phyloP scores from a whole-genome alignment of 2,329 filamentous ascomycete species.

The Pseudocercospora fijiensis region DNA sequence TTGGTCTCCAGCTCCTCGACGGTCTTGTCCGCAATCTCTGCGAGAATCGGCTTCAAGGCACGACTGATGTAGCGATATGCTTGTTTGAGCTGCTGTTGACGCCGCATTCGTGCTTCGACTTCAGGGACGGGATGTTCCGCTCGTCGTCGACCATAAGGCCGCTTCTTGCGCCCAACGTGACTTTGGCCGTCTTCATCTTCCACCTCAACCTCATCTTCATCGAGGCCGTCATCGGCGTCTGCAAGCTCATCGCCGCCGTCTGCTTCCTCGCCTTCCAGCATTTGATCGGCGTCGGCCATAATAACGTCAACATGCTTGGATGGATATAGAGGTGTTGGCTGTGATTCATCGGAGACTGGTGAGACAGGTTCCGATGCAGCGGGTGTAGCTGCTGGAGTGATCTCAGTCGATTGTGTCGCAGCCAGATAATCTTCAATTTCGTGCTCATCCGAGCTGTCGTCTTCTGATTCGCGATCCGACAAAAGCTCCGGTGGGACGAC shows the following conservation, averaged over 20 bases:
- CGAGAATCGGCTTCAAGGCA: constrained; percentile 62
- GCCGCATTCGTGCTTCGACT: constrained; percentile 51
- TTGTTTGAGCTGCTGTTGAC: constrained; percentile 66
- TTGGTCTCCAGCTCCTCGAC: constrained; percentile 59
- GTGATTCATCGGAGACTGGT: constrained; percentile 25
- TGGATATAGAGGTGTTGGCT: constrained; percentile 16
- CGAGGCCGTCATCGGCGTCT: constrained; percentile 23
- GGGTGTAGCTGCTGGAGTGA: constrained; percentile 27
- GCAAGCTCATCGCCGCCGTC: background rate
- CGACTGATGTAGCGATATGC: constrained; percentile 63
- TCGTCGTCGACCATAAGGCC: constrained; percentile 43
- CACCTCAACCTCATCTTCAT: constrained; percentile 28
- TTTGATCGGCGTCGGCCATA: constrained; percentile 17
- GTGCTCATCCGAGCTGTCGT: constrained; percentile 27
- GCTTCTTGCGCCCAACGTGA: constrained; percentile 22
- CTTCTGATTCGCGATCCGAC: constrained; percentile 18
- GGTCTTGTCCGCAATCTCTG: constrained; percentile 63
- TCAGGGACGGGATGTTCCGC: constrained; percentile 49
- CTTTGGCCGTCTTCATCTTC: constrained; percentile 29
- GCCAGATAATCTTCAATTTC: constrained; percentile 15
- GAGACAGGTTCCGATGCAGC: constrained; percentile 25
- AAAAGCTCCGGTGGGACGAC: constrained; percentile 16
- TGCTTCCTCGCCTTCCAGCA: constrained; percentile 21
- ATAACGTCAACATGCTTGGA: constrained; percentile 19
- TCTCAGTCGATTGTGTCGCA: constrained; percentile 25